Base-by-base conservation (phyloP, 192 early-diverging fungal species). In the Entomortierella chlamydospora region DNA sequence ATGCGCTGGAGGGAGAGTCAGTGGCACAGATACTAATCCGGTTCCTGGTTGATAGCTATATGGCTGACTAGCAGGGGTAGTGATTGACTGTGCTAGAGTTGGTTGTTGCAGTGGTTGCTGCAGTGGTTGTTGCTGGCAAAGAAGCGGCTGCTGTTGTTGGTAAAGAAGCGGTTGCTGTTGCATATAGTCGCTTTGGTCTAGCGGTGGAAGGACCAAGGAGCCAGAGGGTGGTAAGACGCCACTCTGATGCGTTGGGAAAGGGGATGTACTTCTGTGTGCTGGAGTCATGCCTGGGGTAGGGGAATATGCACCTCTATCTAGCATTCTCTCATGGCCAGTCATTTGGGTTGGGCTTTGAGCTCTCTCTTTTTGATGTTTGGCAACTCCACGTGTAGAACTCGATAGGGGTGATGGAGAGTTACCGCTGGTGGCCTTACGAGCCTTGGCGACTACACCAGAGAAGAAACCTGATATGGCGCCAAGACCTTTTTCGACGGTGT, bases 1-100 rank as follows among this genome's bases (percentile, higher is more conserved):
- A 23, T 50, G 50, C 10, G 34, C 11, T 10, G 47, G 43, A 17
- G 67, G 67, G 23, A 78, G 52, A 9, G 39, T 10, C 15, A 55
- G 39, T 41, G 73, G 73, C 10, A 78, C 67, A 33, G 73, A 64
- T 17, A 78, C 73, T 26, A 78, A 34, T 26, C 73, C 73, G 20
- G 73, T 78, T 20, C 73, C 73, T 41, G 73, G 73, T n/a, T 78
- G 73, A 25, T 78, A 78, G 18, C 34, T 39, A 13, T 78, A 78
- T 2, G 66, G 73, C 22, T 78, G 73, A 20, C 55, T 58, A 6
- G 54, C 56, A 23, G 73, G 73, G 4, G 73, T 50, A 0, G 64
- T 61, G 29, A 63, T 52, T 13, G 39, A 13, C 10, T 33, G 57
- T 28, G 59, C 47, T 43, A 50, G 2, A 3, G 26, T 53, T 52